Conservation (phyloP, 75 land plant species). For the Sequoia sempervirens region DNA sequence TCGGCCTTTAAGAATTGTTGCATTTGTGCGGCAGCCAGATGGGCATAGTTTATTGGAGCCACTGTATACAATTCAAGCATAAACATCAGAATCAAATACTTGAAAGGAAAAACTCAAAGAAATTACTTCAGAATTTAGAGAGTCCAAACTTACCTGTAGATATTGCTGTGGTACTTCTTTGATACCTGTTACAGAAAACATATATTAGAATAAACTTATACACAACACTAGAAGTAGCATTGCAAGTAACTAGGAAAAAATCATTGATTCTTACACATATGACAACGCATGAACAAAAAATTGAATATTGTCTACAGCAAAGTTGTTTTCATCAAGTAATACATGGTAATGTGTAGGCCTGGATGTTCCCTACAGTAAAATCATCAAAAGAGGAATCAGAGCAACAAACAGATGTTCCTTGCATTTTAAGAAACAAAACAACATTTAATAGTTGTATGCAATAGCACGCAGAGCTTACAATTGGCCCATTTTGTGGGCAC, state of each 20-base stretch:
- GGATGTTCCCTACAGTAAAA: conserved; percentile 50
- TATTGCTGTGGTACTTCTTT: conserved; percentile 66
- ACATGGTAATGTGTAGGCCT: conserved; percentile 85
- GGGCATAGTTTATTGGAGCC: conserved; percentile 88
- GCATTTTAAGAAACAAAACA: no score
- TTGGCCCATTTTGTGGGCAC: conserved; percentile 70
- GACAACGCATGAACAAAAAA: conserved; percentile 67
- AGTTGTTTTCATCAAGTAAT: conserved; percentile 50
- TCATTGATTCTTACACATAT: conserved; percentile 43
- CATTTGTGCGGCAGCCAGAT: conserved; percentile 68
- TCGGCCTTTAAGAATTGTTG: conserved; percentile 50
- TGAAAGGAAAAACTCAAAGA: not conserved
- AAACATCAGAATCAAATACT: no score
- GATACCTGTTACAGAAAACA: conserved; percentile 36
- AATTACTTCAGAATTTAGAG: not conserved
- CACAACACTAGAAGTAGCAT: not conserved
- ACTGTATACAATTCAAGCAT: conserved; percentile 30
- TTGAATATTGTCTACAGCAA: conserved; percentile 62
- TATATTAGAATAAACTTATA: not conserved
- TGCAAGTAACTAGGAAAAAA: not conserved
- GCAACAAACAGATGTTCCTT: no score
- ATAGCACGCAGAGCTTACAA: conserved; percentile 39
- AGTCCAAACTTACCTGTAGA: conserved; percentile 38
- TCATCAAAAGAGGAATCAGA: not conserved
- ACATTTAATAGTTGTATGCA: no score